Conservation (phyloP, 768 basidiomycete species). For the Phaffia tasmanica region DNA sequence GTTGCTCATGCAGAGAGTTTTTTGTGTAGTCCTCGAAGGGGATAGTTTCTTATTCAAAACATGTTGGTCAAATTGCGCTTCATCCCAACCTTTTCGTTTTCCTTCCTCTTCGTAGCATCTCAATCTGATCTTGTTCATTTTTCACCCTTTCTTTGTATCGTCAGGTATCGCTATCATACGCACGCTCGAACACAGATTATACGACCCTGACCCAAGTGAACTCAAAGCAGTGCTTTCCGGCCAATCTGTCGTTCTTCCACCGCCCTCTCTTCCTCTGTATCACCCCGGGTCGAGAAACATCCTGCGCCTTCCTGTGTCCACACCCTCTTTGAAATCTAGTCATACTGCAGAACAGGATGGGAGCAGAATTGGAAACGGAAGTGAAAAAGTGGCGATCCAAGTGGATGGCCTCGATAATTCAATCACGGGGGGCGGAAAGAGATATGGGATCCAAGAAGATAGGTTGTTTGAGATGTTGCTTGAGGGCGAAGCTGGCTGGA, state of each 20-base stretch:
- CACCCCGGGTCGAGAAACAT: neutral
- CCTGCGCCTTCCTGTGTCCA: neutral
- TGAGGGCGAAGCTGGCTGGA: slow-evolving; percentile 18
- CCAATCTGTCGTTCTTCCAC: slow-evolving; percentile 7
- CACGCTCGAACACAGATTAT: slow-evolving; percentile 17
- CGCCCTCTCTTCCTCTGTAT: neutral
- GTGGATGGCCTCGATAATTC: slow-evolving; percentile 43
- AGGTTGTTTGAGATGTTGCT: slow-evolving; percentile 6
- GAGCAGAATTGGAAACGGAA: slow-evolving; percentile 43
- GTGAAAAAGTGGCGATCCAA: slow-evolving; percentile 54
- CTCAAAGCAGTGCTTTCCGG: slow-evolving; percentile 11
- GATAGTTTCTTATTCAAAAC: slow-evolving; percentile 23
- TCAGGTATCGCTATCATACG: slow-evolving; percentile 19
- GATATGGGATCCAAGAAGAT: slow-evolving; percentile 18
- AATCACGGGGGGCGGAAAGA: slow-evolving; percentile 1
- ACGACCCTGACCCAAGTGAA: slow-evolving; percentile 13
- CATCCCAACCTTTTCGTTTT: neutral
- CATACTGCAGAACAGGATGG: slow-evolving; percentile 23
- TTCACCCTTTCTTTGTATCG: neutral
- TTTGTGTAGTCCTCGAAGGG: slow-evolving; percentile 14
- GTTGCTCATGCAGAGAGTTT: no score
- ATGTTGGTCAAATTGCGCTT: neutral
- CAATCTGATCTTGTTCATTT: neutral
- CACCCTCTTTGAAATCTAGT: no score
- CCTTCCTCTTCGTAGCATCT: neutral